A percentile compares a stretch with the other conserved stretches of the same genome.
These are phyloP conservation scores for Austroboletus olivaceoglutinosus DNA, from an alignment of 1,284 basidiomycete genomes.

Conservation along the genomic window DNA sequence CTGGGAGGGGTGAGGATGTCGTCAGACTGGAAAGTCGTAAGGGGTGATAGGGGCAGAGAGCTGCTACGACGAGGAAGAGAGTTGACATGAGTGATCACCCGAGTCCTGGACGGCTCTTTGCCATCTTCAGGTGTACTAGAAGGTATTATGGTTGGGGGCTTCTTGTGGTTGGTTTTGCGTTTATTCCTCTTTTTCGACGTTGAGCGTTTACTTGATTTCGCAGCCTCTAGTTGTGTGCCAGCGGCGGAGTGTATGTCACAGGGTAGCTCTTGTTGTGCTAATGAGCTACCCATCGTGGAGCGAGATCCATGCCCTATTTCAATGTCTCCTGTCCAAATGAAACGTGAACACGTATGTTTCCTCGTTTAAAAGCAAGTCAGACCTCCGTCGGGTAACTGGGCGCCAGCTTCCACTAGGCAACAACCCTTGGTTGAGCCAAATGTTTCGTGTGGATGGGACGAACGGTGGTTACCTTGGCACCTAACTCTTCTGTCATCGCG, in stretches of 20 bases:
- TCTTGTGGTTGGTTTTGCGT: slow-evolving; percentile 25
- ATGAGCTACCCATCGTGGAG: background rate
- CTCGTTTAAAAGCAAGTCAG: background rate
- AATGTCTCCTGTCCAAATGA: slow-evolving; percentile 2
- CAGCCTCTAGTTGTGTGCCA: background rate
- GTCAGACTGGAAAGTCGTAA: background rate
- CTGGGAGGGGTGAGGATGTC: background rate
- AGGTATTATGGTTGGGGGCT: slow-evolving; percentile 14
- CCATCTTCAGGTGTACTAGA: slow-evolving; percentile 25
- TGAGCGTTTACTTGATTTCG: background rate
- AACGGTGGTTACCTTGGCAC: background rate
- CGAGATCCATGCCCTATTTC: background rate
- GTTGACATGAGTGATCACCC: background rate
- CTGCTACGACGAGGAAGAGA: slow-evolving; percentile 3
- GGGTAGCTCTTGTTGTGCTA: background rate
- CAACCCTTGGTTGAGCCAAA: background rate
- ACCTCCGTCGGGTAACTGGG: slow-evolving; percentile 11
- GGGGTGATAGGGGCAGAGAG: background rate
- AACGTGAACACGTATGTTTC: background rate
- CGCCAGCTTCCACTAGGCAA: background rate
- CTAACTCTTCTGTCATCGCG: background rate
- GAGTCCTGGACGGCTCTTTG: background rate
- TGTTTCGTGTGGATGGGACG: background rate
- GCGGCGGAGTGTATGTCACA: background rate
- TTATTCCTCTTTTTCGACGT: slow-evolving; percentile 14